phyloP scores from a whole-genome alignment of 2,329 filamentous ascomycete species.

The Colletotrichum neosansevieriae region DNA sequence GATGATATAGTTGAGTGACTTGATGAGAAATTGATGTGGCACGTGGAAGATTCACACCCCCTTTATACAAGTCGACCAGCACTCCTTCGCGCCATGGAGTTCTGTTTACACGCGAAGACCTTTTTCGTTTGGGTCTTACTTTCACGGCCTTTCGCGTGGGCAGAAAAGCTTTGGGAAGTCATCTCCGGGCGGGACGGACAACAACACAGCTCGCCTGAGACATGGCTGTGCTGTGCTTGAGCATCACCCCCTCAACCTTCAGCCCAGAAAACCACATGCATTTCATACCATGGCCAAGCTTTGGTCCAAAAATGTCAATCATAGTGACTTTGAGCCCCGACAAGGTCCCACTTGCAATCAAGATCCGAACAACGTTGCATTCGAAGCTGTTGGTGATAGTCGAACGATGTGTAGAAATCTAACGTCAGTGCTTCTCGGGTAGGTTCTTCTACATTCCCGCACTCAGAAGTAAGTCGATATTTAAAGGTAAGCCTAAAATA shows the following conservation, averaged over 20 bases:
- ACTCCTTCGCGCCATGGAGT: neutral
- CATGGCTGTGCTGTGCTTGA: neutral
- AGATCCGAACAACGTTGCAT: neutral
- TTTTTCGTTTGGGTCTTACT: too few relatives aligned
- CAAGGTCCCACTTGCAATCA: too few relatives aligned
- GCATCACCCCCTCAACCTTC: neutral
- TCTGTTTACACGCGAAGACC: neutral
- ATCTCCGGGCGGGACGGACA: conserved; percentile 3
- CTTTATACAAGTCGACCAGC: neutral
- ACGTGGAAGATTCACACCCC: neutral
- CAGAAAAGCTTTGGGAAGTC: neutral
- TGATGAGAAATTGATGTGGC: neutral
- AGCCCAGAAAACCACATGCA: neutral
- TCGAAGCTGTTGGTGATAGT: neutral
- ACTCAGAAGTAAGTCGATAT: neutral
- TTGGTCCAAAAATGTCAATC: too few relatives aligned
- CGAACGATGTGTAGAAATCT: neutral
- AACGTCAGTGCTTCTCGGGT: neutral
- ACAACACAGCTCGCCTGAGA: neutral
- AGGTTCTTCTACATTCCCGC: neutral
- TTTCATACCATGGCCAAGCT: too few relatives aligned
- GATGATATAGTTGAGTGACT: neutral
- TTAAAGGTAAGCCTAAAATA: neutral
- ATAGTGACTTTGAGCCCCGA: too few relatives aligned
- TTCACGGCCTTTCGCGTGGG: neutral